Evolutionary conservation across 768 basidiomycete species (phyloP), one percentile per base, ranked within the genome.

Genomic region (Brasilioporus rufonigricans): DNA sequence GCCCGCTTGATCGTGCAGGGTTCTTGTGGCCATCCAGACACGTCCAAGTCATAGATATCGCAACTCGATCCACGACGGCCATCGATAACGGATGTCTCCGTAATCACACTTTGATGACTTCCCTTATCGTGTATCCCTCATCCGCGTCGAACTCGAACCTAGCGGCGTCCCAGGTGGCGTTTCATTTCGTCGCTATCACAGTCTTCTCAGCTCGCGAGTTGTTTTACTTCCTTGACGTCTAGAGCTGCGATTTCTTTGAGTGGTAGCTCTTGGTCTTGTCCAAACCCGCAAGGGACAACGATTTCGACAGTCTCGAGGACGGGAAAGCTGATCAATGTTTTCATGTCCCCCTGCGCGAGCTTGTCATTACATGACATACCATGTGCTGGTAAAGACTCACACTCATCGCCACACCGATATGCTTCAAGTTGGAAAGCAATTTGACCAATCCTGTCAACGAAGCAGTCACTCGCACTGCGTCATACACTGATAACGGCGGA

Each of bases 11-110:
- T 39, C 44, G 39, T 6, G 16, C 29, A 33, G 23, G 36, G 35
- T 14, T 24, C 31, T 38, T 38, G 36, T 16, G 16, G 3, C 40
- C 21, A 31, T 19, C 23, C 32, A 24, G 40, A 35, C 46, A 18
- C 33, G 14, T 31, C n/a, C n/a, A n/a, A 27, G 9, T 27, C 24
- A 24, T 16, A 29, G 10, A n/a, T 62, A 21, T 58, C 61, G 36
- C n/a, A n/a, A 40, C 49, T n/a, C 43, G 60, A 62, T 64, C 54
- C 52, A 61, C 62, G 39, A 40, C 26, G 3, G n/a, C n/a, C n/a
- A n/a, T n/a, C n/a, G n/a, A n/a, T n/a, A n/a, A 49, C 50, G 50
- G 50, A 19, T 38, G 47, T 44, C 52, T 51, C 58, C 53, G 45
- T 33, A 16, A n/a, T 56, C 50, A 58, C 32, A 53, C 39, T 13